Percentiles rank a stretch among this genome's conserved stretches.
Conservation (phyloP, 148 eudicot species). For the Tetragonia tetragonoides region DNA sequence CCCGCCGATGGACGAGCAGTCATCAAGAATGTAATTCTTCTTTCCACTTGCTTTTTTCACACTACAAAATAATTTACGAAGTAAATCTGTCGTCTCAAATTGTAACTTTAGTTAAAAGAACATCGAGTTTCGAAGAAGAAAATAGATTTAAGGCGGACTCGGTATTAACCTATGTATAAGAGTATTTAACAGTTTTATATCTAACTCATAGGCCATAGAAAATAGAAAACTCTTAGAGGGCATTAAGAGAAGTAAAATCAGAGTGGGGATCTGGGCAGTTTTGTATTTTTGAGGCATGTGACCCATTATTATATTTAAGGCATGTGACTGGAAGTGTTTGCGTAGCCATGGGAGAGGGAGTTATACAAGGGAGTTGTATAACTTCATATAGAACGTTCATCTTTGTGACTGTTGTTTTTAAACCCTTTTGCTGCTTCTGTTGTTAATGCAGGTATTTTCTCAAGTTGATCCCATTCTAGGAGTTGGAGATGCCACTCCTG, state of each 20-base stretch:
- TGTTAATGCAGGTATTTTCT: constrained; percentile 35
- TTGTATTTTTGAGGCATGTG: neutral
- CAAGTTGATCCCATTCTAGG: constrained; percentile 30
- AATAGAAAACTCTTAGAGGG: neutral
- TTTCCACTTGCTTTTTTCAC: neutral
- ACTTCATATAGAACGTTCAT: neutral
- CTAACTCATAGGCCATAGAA: neutral
- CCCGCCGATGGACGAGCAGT: constrained; percentile 34
- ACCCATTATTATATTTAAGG: too few species aligned
- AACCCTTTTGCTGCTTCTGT: neutral
- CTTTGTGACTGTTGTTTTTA: neutral
- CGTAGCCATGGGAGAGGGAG: too few species aligned
- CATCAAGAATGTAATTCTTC: constrained; percentile 37
- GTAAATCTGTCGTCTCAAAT: neutral
- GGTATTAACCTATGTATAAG: neutral
- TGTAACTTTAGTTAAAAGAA: neutral
- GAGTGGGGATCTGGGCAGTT: too few species aligned
- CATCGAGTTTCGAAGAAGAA: neutral
- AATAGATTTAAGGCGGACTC: neutral
- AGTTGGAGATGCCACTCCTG: constrained; percentile 20
- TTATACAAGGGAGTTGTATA: too few species aligned
- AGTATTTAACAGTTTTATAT: neutral
- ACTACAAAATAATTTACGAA: neutral
- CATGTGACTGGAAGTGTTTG: too few species aligned
- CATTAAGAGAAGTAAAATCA: too few species aligned